A percentile compares a stretch with the other conserved stretches of the same genome.
Conservation (phyloP, 139 green algal species). For the Chlorella sorokiniana region DNA sequence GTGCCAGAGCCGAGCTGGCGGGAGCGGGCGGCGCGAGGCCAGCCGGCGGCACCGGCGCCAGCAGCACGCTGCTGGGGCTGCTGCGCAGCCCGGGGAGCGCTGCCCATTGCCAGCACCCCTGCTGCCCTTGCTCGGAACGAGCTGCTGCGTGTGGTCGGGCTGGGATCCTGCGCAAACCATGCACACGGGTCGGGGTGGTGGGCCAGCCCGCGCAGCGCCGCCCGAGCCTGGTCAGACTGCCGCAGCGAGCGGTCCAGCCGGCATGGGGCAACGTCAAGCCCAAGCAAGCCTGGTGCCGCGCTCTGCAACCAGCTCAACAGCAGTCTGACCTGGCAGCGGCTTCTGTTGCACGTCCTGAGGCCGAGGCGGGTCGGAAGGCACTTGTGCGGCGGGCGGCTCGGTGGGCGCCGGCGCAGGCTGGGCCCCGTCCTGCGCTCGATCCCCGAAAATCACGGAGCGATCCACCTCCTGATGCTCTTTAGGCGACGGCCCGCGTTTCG, state of each 20-base stretch:
- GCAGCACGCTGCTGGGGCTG: constrained; percentile 2
- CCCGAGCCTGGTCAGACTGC: too few species aligned
- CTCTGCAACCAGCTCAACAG: too few species aligned
- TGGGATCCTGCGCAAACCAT: too few species aligned
- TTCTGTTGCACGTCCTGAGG: constrained; percentile 16
- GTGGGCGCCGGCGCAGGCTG: not conserved
- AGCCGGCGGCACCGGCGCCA: not conserved
- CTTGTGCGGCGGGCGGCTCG: not conserved
- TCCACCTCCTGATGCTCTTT: not conserved
- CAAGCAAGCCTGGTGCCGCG: too few species aligned
- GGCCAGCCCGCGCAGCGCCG: too few species aligned
- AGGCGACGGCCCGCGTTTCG: not conserved
- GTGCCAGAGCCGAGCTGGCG: not conserved
- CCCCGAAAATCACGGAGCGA: not conserved
- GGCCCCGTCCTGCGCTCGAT: not conserved
- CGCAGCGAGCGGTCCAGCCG: too few species aligned
- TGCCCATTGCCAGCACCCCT: too few species aligned
- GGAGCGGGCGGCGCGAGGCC: not conserved
- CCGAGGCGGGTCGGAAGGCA: not conserved
- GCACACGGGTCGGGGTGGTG: too few species aligned
- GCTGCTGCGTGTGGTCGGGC: not conserved
- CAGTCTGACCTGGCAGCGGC: not conserved
- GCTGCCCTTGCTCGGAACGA: not conserved
- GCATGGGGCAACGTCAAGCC: too few species aligned
- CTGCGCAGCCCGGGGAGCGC: not conserved